phyloP scores from a whole-genome alignment of 345 rosid genomes.

The Luvunga scandens region DNA sequence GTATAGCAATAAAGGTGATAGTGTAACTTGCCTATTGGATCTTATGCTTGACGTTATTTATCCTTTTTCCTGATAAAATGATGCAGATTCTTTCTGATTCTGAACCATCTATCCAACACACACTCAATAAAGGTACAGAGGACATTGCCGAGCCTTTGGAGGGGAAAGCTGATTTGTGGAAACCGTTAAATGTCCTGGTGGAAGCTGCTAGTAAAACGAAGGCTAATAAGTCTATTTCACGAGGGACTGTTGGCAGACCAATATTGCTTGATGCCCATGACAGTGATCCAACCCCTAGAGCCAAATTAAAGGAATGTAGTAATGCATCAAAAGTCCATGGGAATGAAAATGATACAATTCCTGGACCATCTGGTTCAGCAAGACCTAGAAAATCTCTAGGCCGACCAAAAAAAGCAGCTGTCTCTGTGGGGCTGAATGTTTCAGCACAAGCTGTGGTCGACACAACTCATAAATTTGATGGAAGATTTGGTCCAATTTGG shows the following conservation, averaged over 20 bases:
- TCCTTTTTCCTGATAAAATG: background rate
- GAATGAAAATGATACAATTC: constrained; percentile 18
- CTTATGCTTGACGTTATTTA: background rate
- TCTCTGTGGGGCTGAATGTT: constrained; percentile 22
- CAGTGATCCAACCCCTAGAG: constrained; percentile 15
- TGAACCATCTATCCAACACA: constrained; percentile 23
- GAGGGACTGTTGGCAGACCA: constrained; percentile 7
- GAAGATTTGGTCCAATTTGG: constrained; percentile 37
- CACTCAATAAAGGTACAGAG: constrained; percentile 7
- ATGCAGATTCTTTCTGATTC: constrained; percentile 21
- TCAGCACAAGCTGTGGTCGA: constrained; percentile 28
- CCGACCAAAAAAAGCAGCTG: constrained; percentile 17
- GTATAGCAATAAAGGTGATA: background rate
- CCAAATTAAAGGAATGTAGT: constrained; percentile 18
- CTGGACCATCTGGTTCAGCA: constrained; percentile 22
- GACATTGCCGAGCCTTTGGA: constrained; percentile 15
- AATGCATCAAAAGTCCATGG: constrained; percentile 15
- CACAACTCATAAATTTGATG: constrained; percentile 21
- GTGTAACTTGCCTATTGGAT: background rate
- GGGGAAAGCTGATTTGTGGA: constrained; percentile 28
- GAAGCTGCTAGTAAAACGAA: constrained; percentile 26
- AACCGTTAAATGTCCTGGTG: constrained; percentile 27
- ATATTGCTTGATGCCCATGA: constrained; percentile 7
- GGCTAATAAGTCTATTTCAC: constrained; percentile 20
- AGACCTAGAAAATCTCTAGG: constrained; percentile 23